Evolutionary conservation across 176 grass and related monocot genomes (phyloP).

Genomic region (Eragrostis curvula): DNA sequence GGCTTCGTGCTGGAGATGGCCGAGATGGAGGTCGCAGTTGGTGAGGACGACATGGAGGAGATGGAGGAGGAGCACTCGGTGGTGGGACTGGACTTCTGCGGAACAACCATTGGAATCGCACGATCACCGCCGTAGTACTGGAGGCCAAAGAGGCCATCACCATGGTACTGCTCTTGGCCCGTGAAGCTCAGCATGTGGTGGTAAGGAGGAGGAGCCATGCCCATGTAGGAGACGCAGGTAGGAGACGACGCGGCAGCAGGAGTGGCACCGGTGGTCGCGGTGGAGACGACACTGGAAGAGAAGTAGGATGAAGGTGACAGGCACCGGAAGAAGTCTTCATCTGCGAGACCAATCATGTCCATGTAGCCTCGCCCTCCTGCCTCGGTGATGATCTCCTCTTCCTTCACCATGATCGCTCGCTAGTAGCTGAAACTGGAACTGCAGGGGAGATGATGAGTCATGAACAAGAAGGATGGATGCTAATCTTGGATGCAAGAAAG

Average conservation of each 20-base stretch:
- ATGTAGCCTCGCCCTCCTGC: constrained; percentile 44
- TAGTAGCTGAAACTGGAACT: not conserved
- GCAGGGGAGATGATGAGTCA: not conserved
- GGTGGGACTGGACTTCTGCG: constrained; percentile 55
- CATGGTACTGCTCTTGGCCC: constrained; percentile 32
- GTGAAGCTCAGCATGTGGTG: constrained; percentile 48
- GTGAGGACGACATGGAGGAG: constrained; percentile 63
- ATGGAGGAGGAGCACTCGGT: constrained; percentile 56
- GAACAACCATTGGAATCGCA: constrained; percentile 4
- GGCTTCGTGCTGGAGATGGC: constrained; percentile 40
- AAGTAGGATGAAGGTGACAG: constrained; percentile 48
- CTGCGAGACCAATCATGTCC: constrained; percentile 46
- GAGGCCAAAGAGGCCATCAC: constrained; percentile 21
- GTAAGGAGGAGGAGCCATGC: constrained; percentile 20
- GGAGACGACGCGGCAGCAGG: constrained; percentile 23
- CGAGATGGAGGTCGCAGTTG: constrained; percentile 33
- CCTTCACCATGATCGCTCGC: constrained; percentile 51
- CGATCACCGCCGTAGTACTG: constrained; percentile 36
- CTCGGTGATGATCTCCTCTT: constrained; percentile 44
- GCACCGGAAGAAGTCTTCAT: constrained; percentile 53
- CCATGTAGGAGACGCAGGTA: constrained; percentile 33
- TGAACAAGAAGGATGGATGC: not conserved
- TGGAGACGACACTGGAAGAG: constrained; percentile 35
- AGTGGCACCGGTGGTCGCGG: constrained; percentile 4
- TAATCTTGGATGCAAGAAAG: constrained; percentile 21